phyloP scores from a whole-genome alignment of 2,329 filamentous ascomycete genomes.

The Penicillium sp. region DNA sequence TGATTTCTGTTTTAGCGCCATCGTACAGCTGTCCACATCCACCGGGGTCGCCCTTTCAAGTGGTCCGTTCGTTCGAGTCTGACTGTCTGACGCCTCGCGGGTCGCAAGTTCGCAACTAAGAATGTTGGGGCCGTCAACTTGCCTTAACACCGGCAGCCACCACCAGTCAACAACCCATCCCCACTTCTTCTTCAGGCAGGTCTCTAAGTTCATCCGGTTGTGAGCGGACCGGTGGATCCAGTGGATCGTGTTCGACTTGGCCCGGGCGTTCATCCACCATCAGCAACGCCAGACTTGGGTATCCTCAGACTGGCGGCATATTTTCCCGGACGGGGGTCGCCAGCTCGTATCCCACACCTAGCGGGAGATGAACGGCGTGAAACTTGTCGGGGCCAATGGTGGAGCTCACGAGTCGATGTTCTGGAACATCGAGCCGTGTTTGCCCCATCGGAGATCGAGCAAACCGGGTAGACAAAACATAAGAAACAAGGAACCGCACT shows the following conservation, averaged over 20 bases:
- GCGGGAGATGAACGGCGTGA: not conserved
- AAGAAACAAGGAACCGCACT: not conserved
- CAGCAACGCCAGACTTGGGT: not conserved
- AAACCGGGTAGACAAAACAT: not conserved
- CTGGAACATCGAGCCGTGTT: slow-evolving; percentile 5
- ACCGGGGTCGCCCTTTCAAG: not conserved
- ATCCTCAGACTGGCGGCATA: slow-evolving; percentile 3
- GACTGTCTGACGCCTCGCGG: not conserved
- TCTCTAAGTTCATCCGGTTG: not conserved
- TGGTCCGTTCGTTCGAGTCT: not conserved
- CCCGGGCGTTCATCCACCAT: not conserved
- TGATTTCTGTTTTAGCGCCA: not conserved
- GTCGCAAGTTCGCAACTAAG: not conserved
- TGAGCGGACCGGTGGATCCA: not conserved
- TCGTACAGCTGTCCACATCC: not conserved
- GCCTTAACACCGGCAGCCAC: not conserved
- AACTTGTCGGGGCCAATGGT: not conserved
- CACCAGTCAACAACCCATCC: not conserved
- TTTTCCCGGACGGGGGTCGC: not conserved
- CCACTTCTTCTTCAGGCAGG: not conserved
- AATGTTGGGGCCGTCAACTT: not conserved
- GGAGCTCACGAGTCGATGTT: not conserved
- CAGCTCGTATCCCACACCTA: not conserved
- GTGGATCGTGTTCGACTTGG: not conserved
- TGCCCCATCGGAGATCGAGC: slow-evolving; percentile 3